Base-by-base conservation (phyloP, 2,329 filamentous ascomycete genomes). In the Eutypa lata region DNA sequence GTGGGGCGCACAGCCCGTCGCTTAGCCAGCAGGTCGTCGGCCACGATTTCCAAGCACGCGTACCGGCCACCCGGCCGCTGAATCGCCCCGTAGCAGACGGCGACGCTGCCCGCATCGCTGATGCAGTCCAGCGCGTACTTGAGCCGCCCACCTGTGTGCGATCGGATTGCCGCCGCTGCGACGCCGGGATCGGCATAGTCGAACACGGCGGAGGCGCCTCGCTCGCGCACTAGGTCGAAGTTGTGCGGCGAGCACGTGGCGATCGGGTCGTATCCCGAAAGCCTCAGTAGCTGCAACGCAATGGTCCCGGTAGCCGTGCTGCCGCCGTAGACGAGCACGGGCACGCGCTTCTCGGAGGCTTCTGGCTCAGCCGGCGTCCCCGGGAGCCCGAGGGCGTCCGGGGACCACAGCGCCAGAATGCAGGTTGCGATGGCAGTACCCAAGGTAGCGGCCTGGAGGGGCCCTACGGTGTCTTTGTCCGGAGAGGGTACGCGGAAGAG, bases 81-180 rank as follows among this genome's bases (percentile, higher is more conserved):
- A 43, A 81, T 65, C 10, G 75, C 70, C 1, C 65, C 64, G 31
- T 71, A 70, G 61, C 71, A 73, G 53, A 76, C 73, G 18, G 65
- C 60, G 16, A 68, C 64, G 3, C 67, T 71, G 8, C 53, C 45
- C 21, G 65, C 65, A 56, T 75, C 71, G 31, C 71, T 65, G 51
- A 82, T 77, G 54, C 73, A 78, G 62, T 83, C 80, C 37, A 80
- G 72, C 3, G 67, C 77, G 24, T 76, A 64, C 14, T 63, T 62
- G 3, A 83, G 66, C 28, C 63, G 65, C 63, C 77, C 71, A 3
- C 73, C 66, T 10, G 76, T 77, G 49, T 68, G 68, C 42, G 70
- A 65, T 33, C 72, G 70, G 64, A 83, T 82, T 53, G 79, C 71
- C 38, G 68, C 65, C 1, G 71, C 71, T 31, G 70, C 71, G 19